Conservation (phyloP, 768 basidiomycete genomes). For the Aureoboletus auriporus region DNA sequence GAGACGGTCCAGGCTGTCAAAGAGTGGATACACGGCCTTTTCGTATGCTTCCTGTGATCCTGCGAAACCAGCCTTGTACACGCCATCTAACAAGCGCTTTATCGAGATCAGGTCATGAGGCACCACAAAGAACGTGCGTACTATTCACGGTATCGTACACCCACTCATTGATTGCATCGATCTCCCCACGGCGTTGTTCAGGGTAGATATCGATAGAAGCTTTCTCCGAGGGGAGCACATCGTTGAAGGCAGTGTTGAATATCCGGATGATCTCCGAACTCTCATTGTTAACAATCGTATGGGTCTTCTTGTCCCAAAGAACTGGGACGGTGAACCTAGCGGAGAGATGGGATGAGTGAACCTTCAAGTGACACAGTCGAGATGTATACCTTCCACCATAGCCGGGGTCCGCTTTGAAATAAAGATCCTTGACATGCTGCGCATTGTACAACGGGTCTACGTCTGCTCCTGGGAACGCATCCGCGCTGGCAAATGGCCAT, state of each 20-base stretch:
- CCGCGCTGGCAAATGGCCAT: constrained; percentile 80
- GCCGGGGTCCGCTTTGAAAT: constrained; percentile 67
- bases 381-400: constrained; percentile 61
- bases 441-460: constrained; percentile 68
- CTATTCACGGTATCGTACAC: constrained; percentile 85
- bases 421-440: constrained; percentile 79
- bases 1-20: constrained; percentile 73
- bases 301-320: constrained; percentile 87
- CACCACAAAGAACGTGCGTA: constrained; percentile 32
- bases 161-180: constrained; percentile 83
- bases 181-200: constrained; percentile 60
- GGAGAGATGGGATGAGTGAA: not conserved
- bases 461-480: constrained; percentile 69
- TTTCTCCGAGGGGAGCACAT: constrained; percentile 60
- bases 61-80: constrained; percentile 90
- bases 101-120: too few species aligned
- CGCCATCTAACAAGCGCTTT: constrained; percentile 54
- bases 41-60: constrained; percentile 78
- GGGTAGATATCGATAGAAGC: constrained; percentile 78
- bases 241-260: constrained; percentile 83
- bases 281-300: constrained; percentile 94
- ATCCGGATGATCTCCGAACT: constrained; percentile 93
- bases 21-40: constrained; percentile 67
- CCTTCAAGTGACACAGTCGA: too few species aligned
- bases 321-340: constrained; percentile 80